These are phyloP conservation scores for Hylodesmum podocarpum DNA, from an alignment of 306 rosid genomes.

Conservation along the genomic window DNA sequence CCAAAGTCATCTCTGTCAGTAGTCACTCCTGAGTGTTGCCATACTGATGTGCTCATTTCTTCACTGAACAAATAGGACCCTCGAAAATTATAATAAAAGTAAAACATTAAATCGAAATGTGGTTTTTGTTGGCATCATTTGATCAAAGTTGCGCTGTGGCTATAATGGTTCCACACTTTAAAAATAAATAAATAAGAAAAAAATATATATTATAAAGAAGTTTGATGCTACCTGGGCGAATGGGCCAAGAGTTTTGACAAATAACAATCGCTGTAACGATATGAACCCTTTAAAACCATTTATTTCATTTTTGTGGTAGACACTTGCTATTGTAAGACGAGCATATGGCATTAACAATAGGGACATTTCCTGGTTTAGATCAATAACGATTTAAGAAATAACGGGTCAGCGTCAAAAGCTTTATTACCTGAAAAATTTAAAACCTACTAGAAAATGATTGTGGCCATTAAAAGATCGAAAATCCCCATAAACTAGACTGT, in stretches of 20 bases:
- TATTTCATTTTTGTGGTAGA: slow-evolving; percentile 13
- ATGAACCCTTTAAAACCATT: neutral
- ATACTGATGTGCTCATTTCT: neutral
- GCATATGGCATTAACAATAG: slow-evolving; percentile 7
- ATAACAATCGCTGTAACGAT: neutral
- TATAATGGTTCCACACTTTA: neutral
- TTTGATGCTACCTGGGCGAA: neutral
- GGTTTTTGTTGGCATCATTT: neutral
- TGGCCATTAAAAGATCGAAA: neutral
- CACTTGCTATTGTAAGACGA: neutral
- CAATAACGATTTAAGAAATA: neutral
- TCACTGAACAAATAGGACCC: neutral
- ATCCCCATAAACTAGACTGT: neutral
- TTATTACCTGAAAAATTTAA: neutral
- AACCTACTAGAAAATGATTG: slow-evolving; percentile 7
- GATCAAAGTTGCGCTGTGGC: neutral
- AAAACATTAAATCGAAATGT: neutral
- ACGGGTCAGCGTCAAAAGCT: neutral
- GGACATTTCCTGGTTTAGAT: slow-evolving; percentile 2
- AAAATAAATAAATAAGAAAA: neutral
- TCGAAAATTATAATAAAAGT: neutral
- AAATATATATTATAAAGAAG: neutral
- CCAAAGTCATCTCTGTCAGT: too few species aligned
- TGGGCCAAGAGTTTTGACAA: neutral
- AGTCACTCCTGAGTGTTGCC: neutral